Base-by-base conservation (phyloP, 2,329 filamentous ascomycete genomes). In the Scytalidium lignicola region DNA sequence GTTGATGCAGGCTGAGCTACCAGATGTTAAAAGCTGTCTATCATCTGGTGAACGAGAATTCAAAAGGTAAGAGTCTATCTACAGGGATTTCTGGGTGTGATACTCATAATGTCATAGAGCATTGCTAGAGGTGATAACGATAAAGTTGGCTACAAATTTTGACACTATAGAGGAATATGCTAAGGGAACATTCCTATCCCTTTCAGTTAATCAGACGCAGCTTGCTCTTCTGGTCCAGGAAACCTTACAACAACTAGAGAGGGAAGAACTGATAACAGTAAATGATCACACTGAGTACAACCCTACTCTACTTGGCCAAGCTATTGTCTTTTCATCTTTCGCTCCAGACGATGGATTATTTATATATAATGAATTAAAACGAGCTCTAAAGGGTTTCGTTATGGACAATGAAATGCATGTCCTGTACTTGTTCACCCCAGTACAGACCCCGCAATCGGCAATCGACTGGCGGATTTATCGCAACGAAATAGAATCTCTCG, bases 371-470 rank as follows among this genome's bases (percentile, higher is more conserved):
- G 87, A 91, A 64, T 72, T 90, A 43, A 74, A 75, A 50, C 77
- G 77, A 55, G 84, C 86, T 0, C 72, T 90, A 2, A 73, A 78
- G 52, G 84, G 83, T 1, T 90, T 91, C 59, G 87, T 90, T 12
- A 83, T 91, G 79, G 86, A 90, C 60, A 83, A 85, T 3, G 87
- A 91, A 54, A 84, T 91, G 82, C 87, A 90, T 59, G 77, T 88
- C 12, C 75, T 90, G 43, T 91, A 90, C 62, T 82, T 81, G 32
- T 90, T 90, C 55, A 90, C 87, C 0, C 87, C 87, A 0, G 76
- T 90, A 2, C 82, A 88, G 43, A 73, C 78, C 43, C 69, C 72
- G 21, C 70, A 69, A 1, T 67, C 74, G 2, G 69, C 72, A 8
- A 75, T 90, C 49, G 85, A 89, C 58, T 90, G 87, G 87, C 78